Percentiles rank a stretch among this genome's conserved stretches.
phyloP scores from a whole-genome alignment of 164 flowering plant genomes.

The Nelumbo lutea region DNA sequence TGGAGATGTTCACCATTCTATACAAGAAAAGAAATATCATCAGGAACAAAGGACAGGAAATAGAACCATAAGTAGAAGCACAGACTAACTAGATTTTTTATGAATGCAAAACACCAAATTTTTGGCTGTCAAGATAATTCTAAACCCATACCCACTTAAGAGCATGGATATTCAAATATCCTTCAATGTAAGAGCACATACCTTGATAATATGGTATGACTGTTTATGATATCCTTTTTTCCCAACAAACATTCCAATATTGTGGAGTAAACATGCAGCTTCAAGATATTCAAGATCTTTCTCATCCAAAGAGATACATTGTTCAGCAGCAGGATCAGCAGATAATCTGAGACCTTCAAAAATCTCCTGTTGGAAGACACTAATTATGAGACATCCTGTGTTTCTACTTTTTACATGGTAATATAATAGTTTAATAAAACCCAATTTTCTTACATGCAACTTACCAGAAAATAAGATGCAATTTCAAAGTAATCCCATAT shows the following conservation, averaged over 20 bases:
- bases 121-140: not conserved
- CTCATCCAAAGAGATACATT: constrained; percentile 29
- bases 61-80: not conserved
- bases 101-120: not conserved
- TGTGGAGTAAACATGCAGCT: constrained; percentile 79
- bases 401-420: not conserved
- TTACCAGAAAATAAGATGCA: too few species aligned
- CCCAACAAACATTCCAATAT: constrained; percentile 48
- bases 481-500: not conserved
- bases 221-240: constrained; percentile 68
- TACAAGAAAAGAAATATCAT: constrained; percentile 6
- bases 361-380: constrained; percentile 37
- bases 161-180: not conserved
- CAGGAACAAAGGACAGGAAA: constrained; percentile 6
- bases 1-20: constrained; percentile 59
- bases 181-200: constrained; percentile 18
- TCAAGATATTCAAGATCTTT: constrained; percentile 72
- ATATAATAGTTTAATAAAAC: too few species aligned
- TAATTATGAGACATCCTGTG: constrained; percentile 8
- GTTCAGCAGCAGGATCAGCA: constrained; percentile 21
- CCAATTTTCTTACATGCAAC: too few species aligned
- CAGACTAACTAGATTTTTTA: not conserved
- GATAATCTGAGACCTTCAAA: constrained; percentile 42
- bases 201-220: constrained; percentile 54
- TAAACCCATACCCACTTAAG: not conserved